phyloP scores from a whole-genome alignment of 805 yeast species.

The Kregervanrija fluxuum region DNA sequence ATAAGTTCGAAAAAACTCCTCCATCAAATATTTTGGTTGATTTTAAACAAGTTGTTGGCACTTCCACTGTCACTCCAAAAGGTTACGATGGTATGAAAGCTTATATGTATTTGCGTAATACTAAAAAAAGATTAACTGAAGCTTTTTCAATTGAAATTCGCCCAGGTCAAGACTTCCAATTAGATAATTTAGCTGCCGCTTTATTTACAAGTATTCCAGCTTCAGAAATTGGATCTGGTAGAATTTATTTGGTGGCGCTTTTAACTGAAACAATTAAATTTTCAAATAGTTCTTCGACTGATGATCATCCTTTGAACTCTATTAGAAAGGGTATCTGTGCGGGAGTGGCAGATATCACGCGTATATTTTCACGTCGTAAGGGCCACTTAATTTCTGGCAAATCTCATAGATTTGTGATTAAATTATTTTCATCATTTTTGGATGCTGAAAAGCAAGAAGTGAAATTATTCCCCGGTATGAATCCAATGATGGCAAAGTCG shows the following conservation, averaged over 20 bases:
- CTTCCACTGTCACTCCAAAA: constrained; percentile 53
- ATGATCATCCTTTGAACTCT: constrained; percentile 11
- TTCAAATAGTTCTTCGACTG: background rate
- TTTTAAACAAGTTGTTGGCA: constrained; percentile 59
- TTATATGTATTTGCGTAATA: constrained; percentile 61
- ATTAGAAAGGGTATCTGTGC: constrained; percentile 79
- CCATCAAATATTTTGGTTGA: constrained; percentile 70
- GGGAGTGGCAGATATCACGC: constrained; percentile 79
- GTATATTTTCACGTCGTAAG: constrained; percentile 61
- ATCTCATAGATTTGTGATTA: constrained; percentile 63
- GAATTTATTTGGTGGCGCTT: constrained; percentile 69
- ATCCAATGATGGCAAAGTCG: constrained; percentile 29
- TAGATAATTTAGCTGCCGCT: constrained; percentile 72
- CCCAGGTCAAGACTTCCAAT: constrained; percentile 47
- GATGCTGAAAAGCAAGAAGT: constrained; percentile 28
- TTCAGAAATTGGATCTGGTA: constrained; percentile 48
- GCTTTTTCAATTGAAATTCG: constrained; percentile 66
- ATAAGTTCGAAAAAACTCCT: constrained; percentile 41
- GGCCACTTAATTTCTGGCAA: constrained; percentile 56
- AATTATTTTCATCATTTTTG: constrained; percentile 64
- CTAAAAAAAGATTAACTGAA: constrained; percentile 62
- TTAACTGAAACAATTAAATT: constrained; percentile 63
- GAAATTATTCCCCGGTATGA: constrained; percentile 26
- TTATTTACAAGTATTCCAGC: constrained; percentile 71
- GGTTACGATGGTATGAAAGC: constrained; percentile 70